Evolutionary conservation across 345 rosid species (phyloP).

Genomic region (Euphorbia tirucalli): DNA sequence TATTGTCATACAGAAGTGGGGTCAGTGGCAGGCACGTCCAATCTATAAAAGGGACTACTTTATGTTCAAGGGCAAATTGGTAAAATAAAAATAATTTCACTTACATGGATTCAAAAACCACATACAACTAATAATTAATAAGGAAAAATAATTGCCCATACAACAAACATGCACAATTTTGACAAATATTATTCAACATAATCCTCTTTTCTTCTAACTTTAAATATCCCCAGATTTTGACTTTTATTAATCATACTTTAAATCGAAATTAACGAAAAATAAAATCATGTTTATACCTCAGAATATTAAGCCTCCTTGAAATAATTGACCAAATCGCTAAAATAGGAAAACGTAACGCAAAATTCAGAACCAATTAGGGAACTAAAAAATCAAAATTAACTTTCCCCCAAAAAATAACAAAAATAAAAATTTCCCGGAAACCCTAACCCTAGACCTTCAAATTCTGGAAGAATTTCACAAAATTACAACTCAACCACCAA

Average conservation of each 20-base stretch:
- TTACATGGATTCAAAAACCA: no score
- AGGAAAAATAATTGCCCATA: background rate
- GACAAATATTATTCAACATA: background rate
- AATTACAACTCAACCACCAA: conserved; percentile 7
- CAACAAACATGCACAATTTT: background rate
- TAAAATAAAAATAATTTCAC: background rate
- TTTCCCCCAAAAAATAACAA: conserved; percentile 7
- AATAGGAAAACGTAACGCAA: conserved; percentile 9
- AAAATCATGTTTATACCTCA: conserved; percentile 22
- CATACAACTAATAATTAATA: no score
- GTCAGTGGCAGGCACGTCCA: background rate
- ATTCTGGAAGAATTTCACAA: conserved; percentile 6
- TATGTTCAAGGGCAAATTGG: background rate
- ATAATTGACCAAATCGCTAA: conserved; percentile 17
- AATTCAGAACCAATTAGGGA: background rate
- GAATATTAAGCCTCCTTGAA: conserved; percentile 18
- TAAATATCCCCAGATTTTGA: background rate
- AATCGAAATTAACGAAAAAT: background rate
- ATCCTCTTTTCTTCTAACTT: background rate
- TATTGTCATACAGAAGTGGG: background rate
- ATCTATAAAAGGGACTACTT: background rate
- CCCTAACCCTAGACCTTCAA: conserved; percentile 42
- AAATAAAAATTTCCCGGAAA: conserved; percentile 11
- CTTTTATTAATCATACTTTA: background rate
- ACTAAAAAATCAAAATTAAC: background rate